Evolutionary conservation across 495 filamentous ascomycete species (phyloP), one percentile per base, ranked within the genome.

Genomic region (Neohortaea acidophila): DNA sequence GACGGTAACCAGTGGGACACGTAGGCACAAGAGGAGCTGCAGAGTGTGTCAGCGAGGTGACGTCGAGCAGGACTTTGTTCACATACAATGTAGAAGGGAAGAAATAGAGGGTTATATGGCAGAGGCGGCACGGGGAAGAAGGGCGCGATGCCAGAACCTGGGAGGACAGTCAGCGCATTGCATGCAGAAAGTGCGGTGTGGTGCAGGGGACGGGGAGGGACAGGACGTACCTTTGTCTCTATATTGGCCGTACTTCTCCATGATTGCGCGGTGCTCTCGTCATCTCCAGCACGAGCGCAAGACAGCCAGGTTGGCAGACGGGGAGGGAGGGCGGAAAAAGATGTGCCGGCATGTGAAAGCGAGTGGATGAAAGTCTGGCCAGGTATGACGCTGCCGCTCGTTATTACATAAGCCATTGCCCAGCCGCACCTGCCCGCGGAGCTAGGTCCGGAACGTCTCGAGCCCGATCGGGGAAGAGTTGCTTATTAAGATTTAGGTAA

Each of bases 231-330:
- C 89, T 73, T 82, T 73, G 63, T 99, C 89, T 39, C 89, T 77
- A 49, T 81, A 99, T 57, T 94, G 85, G 8, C 84, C 87, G 59
- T 84, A 96, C 59, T 93, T 94, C 71, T 97, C 89, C 89, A 97
- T 97, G 21, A 14, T 37, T 13, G n/a, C 8, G n/a, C n/a, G 24
- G 24, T n/a, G n/a, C n/a, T n/a, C n/a, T n/a, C n/a, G n/a, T n/a
- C n/a, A n/a, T n/a, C n/a, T n/a, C n/a, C n/a, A n/a, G n/a, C n/a
- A n/a, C n/a, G n/a, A n/a, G n/a, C n/a, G n/a, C n/a, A n/a, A n/a
- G n/a, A n/a, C n/a, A n/a, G n/a, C n/a, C n/a, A n/a, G n/a, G n/a
- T n/a, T n/a, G n/a, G n/a, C n/a, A n/a, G n/a, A n/a, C n/a, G n/a
- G n/a, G n/a, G n/a, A n/a, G n/a, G n/a, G n/a, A n/a, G n/a, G n/a